Percentiles rank a stretch among this genome's conserved stretches.
Evolutionary conservation across 345 rosid species (phyloP).

Genomic region (Balakata baccata): DNA sequence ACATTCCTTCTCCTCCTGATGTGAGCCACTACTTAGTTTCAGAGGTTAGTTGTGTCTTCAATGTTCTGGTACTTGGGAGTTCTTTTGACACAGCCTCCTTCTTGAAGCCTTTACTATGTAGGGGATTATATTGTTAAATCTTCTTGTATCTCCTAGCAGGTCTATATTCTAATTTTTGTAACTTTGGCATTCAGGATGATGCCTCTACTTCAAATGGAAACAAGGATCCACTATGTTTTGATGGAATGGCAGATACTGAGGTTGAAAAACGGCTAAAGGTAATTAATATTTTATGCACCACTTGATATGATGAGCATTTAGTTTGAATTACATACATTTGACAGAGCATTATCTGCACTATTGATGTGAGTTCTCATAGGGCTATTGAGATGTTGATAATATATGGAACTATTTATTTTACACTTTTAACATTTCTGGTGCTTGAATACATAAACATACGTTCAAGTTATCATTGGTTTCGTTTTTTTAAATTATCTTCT

Average conservation of each 20-base stretch:
- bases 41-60: slow-evolving; percentile 61
- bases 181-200: slow-evolving; percentile 62
- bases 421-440: background rate
- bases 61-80: slow-evolving; percentile 13
- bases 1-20: slow-evolving; percentile 85
- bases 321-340: background rate
- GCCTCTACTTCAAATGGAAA: slow-evolving; percentile 54
- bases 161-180: slow-evolving; percentile 11
- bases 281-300: slow-evolving; percentile 17
- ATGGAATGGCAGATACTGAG: slow-evolving; percentile 84
- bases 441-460: background rate
- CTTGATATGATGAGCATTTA: background rate
- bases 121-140: background rate
- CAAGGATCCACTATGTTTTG: slow-evolving; percentile 67
- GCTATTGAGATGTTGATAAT: slow-evolving; percentile 8
- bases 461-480: slow-evolving; percentile 10
- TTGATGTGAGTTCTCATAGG: background rate
- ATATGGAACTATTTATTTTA: slow-evolving; percentile 3
- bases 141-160: background rate
- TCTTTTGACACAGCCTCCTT: background rate
- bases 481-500: background rate
- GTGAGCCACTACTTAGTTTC: slow-evolving; percentile 87
- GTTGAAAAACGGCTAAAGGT: slow-evolving; percentile 88
- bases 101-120: background rate
- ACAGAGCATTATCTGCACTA: background rate